Conservation (phyloP, 768 basidiomycete species). For the Suillus sp. region DNA sequence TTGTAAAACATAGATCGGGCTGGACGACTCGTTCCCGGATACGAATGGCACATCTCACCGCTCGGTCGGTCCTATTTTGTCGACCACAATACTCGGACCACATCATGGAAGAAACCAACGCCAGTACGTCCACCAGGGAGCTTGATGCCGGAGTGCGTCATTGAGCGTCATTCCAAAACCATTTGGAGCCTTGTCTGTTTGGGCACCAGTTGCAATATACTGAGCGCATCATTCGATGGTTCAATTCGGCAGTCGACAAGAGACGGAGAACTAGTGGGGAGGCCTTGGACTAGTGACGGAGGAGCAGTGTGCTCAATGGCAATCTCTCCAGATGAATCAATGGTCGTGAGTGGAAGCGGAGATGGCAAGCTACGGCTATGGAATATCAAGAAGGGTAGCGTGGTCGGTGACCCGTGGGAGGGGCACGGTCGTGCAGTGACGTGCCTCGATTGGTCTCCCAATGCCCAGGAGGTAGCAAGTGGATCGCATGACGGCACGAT, state of each 20-base stretch:
- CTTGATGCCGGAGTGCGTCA: background rate
- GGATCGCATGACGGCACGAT: conserved; percentile 18
- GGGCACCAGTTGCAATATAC: background rate
- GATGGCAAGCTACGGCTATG: background rate
- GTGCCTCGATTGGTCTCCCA: conserved; percentile 17
- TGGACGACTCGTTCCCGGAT: background rate
- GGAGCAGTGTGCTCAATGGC: background rate
- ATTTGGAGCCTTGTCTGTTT: background rate
- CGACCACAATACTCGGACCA: background rate
- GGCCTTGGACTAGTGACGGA: background rate
- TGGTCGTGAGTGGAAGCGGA: background rate
- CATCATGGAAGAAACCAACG: background rate
- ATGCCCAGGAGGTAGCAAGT: conserved; percentile 18
- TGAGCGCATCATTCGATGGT: background rate
- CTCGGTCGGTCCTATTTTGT: conserved; percentile 2
- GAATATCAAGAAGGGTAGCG: background rate
- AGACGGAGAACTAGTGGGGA: background rate
- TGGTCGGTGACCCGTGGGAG: background rate
- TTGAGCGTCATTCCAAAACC: background rate
- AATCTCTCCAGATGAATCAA: background rate
- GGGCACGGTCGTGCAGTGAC: conserved; percentile 2
- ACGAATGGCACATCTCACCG: background rate
- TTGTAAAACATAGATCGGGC: background rate
- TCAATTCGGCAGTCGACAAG: background rate
- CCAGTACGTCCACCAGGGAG: background rate